These are phyloP conservation scores for Cercospora sp. DNA, from an alignment of 2,329 filamentous ascomycete genomes.

Conservation along the genomic window DNA sequence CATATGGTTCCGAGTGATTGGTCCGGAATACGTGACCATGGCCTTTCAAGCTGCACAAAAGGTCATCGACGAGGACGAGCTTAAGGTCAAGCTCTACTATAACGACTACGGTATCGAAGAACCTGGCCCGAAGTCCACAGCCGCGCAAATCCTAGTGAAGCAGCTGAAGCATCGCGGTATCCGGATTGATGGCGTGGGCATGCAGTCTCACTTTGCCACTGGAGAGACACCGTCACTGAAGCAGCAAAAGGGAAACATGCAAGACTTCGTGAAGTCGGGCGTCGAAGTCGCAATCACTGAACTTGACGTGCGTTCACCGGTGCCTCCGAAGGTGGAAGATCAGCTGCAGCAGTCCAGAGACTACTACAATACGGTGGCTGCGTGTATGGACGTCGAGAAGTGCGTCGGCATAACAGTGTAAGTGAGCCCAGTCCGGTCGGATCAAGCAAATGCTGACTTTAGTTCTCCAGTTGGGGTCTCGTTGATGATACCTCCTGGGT, in stretches of 20 bases:
- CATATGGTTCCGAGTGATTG: slow-evolving; percentile 33
- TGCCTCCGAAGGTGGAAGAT: slow-evolving; percentile 33
- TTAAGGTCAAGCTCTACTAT: slow-evolving; percentile 33
- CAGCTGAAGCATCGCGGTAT: slow-evolving; percentile 31
- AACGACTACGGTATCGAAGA: slow-evolving; percentile 37
- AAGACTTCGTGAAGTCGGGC: slow-evolving; percentile 53
- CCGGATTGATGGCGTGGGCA: slow-evolving; percentile 46
- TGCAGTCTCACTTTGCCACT: slow-evolving; percentile 55
- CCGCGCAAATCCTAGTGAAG: slow-evolving; percentile 30
- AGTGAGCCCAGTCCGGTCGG: neutral
- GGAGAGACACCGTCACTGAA: slow-evolving; percentile 23
- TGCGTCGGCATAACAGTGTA: slow-evolving; percentile 48
- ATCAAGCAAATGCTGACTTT: neutral
- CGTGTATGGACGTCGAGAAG: slow-evolving; percentile 40
- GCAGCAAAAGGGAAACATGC: slow-evolving; percentile 47
- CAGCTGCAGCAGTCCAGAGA: slow-evolving; percentile 48
- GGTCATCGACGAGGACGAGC: slow-evolving; percentile 11
- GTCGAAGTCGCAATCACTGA: slow-evolving; percentile 64
- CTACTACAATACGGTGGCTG: slow-evolving; percentile 43
- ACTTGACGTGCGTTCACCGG: slow-evolving; percentile 57
- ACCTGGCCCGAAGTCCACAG: slow-evolving; percentile 27
- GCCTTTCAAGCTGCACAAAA: slow-evolving; percentile 31
- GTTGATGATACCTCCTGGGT: slow-evolving; percentile 46
- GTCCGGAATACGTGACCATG: slow-evolving; percentile 32
- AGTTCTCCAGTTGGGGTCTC: slow-evolving; percentile 48